phyloP scores from a whole-genome alignment of 495 filamentous ascomycete species.

The Aspergillus taichungensis region DNA sequence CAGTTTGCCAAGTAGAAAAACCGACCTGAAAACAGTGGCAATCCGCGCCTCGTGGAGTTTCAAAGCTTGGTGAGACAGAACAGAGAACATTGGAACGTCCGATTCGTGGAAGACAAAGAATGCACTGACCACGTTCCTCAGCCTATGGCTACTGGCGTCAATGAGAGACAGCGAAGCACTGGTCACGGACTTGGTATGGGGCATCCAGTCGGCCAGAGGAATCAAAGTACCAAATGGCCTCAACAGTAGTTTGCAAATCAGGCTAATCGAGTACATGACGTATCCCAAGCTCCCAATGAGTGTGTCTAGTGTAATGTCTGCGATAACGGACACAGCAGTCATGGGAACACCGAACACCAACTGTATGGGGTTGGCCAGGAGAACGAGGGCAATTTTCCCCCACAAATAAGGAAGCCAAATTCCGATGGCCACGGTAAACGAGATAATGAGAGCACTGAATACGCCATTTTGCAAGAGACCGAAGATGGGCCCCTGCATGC shows the following conservation, averaged over 20 bases:
- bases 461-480: constrained; percentile 89
- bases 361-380: constrained; percentile 67
- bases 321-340: constrained; percentile 55
- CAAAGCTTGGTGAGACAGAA: constrained; percentile 51
- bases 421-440: constrained; percentile 70
- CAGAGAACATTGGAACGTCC: constrained; percentile 53
- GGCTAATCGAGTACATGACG: constrained; percentile 43
- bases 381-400: constrained; percentile 73
- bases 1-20: constrained; percentile 19
- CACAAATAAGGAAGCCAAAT: constrained; percentile 88
- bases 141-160: constrained; percentile 32
- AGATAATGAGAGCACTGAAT: constrained; percentile 85
- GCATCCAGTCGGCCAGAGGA: constrained; percentile 32
- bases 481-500: constrained; percentile 87
- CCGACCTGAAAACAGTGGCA: constrained; percentile 9
- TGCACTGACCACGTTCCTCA: constrained; percentile 35
- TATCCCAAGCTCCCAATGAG: constrained; percentile 49
- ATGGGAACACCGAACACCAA: constrained; percentile 61
- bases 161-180: constrained; percentile 40
- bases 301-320: constrained; percentile 61
- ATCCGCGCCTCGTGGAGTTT: constrained; percentile 40
- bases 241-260: constrained; percentile 34
- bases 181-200: constrained; percentile 30
- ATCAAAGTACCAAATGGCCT: constrained; percentile 35
- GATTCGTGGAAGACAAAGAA: constrained; percentile 42